phyloP scores from a whole-genome alignment of 2,329 filamentous ascomycete species.

The Madurella fahalii region DNA sequence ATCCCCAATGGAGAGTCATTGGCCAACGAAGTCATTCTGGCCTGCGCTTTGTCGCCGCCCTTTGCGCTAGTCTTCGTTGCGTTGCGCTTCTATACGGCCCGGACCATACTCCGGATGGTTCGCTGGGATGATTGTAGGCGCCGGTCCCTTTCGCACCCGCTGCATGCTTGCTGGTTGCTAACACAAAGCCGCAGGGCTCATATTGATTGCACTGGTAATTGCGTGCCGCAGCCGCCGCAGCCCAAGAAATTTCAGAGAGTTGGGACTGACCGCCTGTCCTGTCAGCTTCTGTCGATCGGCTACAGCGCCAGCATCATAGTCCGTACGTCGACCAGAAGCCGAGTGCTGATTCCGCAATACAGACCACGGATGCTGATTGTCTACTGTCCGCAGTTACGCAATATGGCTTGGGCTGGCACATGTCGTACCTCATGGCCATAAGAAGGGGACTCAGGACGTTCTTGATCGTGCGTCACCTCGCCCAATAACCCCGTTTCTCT shows the following conservation, averaged over 20 bases:
- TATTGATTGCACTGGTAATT: conserved; percentile 18
- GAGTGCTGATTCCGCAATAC: background rate
- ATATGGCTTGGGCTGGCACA: background rate
- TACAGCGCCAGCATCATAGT: background rate
- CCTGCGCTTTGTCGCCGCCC: conserved; percentile 7
- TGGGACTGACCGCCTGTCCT: too few relatives aligned
- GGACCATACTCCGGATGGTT: conserved; percentile 12
- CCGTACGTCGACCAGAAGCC: background rate
- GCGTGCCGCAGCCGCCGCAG: conserved; percentile 1
- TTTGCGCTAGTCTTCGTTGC: conserved; percentile 16
- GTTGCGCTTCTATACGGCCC: conserved; percentile 20
- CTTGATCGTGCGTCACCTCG: background rate
- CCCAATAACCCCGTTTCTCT: background rate
- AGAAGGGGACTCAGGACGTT: background rate
- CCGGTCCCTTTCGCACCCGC: background rate
- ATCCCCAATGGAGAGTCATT: background rate
- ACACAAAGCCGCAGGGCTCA: conserved; percentile 17
- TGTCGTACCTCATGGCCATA: background rate
- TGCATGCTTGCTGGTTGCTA: background rate
- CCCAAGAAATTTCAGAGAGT: background rate
- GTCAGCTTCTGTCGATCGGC: background rate
- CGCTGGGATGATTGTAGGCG: conserved; percentile 20
- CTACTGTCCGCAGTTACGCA: background rate
- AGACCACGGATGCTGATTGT: background rate
- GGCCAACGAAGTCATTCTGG: conserved; percentile 4